Evolutionary conservation across 495 filamentous ascomycete species (phyloP).

Genomic region (Bacidia rubella): DNA sequence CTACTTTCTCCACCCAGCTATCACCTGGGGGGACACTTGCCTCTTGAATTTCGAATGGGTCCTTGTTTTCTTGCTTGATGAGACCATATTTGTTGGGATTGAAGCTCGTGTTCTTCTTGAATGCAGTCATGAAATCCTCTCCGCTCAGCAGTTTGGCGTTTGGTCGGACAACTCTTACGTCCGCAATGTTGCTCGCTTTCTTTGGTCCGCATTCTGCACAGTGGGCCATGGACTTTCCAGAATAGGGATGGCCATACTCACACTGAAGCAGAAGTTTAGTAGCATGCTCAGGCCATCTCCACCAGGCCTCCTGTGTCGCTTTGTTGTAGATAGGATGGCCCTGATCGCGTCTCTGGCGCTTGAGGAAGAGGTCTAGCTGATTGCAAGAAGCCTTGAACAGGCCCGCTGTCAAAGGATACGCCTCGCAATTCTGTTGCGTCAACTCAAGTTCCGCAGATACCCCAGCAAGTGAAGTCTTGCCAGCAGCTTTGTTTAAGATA

Average conservation of each 20-base stretch:
- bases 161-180: neutral
- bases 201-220: constrained; percentile 16
- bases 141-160: constrained; percentile 4
- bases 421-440: neutral
- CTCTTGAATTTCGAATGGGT: neutral
- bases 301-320: constrained; percentile 7
- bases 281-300: constrained; percentile 10
- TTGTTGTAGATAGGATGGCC: constrained; percentile 1
- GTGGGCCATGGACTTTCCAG: constrained; percentile 1
- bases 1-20: neutral
- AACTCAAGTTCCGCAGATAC: neutral
- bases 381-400: neutral
- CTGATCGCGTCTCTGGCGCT: neutral
- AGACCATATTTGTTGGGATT: neutral
- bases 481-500: neutral
- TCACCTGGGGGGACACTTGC: neutral
- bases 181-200: neutral
- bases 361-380: neutral
- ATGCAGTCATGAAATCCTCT: constrained; percentile 12
- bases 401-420: neutral
- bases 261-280: constrained; percentile 10
- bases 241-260: constrained; percentile 15
- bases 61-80: neutral
- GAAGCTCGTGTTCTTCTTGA: neutral
- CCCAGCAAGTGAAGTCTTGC: neutral